Base-by-base conservation (phyloP, 225 moss, liverwort and hornwort genomes). In the Straminergon stramineum region DNA sequence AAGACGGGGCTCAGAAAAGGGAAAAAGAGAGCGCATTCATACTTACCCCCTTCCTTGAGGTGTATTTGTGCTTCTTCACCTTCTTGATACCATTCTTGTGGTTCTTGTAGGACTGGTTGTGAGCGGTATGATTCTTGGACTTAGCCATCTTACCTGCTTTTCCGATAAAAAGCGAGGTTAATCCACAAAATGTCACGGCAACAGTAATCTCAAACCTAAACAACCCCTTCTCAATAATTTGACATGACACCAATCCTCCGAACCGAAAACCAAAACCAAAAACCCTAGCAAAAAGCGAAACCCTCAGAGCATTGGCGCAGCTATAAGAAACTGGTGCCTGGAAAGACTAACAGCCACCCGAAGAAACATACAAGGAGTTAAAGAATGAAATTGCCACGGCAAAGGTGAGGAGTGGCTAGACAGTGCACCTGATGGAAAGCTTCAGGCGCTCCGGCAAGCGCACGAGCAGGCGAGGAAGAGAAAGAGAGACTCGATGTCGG, bases 21-120 rank as follows among this genome's bases (percentile, higher is more conserved):
- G 16, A 13, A 17, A 37, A 55, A 73, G 6, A 24, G 2, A 41
- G 20, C 3, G 31, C 19, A 56, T 39, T 43, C 20, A 8, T 14
- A 87, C 94, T 88, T 91, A 97, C 96, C 90, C 96, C 97, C 89
- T 97, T 96, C 85, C 96, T 95, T 22, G 98, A 96, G 90, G 94
- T 94, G 91, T 97, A 96, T 88, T 98, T 98, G 75, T 95, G 97
- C 83, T 98, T 98, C 93, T 96, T 98, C 30, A 95, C 96, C 95
- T 96, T 97, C 96, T 96, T 96, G 91, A 97, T 97, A 78, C 96
- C 97, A 94, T 96, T 97, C 93, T 96, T 96, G 82, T 96, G 97
- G 76, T 95, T 94, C 95, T 97, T 97, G 90, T 96, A 97, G 15
- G 97, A 97, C 94, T 97, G 97, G 85, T 97, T 96, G 91, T 97